phyloP scores from a whole-genome alignment of 1,284 basidiomycete species.

The Trametes polyzona region DNA sequence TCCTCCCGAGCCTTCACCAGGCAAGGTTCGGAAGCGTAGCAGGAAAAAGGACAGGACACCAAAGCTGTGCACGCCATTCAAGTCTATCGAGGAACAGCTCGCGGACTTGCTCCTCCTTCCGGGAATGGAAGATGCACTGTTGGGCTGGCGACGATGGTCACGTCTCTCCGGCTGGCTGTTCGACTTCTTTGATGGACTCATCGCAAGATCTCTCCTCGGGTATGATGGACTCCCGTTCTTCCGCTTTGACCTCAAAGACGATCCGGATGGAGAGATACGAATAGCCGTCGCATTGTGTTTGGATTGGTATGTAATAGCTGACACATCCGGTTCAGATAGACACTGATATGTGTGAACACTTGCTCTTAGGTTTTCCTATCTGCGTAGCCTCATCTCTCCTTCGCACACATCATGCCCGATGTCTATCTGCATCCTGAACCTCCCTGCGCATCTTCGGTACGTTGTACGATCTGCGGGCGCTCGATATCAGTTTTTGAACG shows the following conservation, averaged over 20 bases:
- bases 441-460: constrained; percentile 35
- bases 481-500: too few species aligned
- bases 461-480: too few species aligned
- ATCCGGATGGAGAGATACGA: constrained; percentile 27
- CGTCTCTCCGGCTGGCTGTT: constrained; percentile 19
- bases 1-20: not conserved
- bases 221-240: constrained; percentile 29
- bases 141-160: constrained; percentile 20
- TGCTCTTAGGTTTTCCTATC: constrained; percentile 43
- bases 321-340: too few species aligned
- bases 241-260: constrained; percentile 8
- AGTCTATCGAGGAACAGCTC: constrained; percentile 19
- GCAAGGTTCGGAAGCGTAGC: not conserved
- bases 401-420: constrained; percentile 39
- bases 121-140: constrained; percentile 25
- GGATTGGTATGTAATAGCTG: constrained; percentile 30
- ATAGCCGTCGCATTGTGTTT: constrained; percentile 30
- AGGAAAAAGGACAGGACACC: not conserved
- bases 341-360: too few species aligned
- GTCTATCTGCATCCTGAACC: constrained; percentile 37
- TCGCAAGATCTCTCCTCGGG: constrained; percentile 21
- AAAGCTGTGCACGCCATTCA: constrained; percentile 5
- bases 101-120: constrained; percentile 21
- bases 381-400: constrained; percentile 34
- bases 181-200: constrained; percentile 31